These are phyloP conservation scores for Fusarium sp. DNA, from an alignment of 2,329 filamentous ascomycete species.

Conservation along the genomic window DNA sequence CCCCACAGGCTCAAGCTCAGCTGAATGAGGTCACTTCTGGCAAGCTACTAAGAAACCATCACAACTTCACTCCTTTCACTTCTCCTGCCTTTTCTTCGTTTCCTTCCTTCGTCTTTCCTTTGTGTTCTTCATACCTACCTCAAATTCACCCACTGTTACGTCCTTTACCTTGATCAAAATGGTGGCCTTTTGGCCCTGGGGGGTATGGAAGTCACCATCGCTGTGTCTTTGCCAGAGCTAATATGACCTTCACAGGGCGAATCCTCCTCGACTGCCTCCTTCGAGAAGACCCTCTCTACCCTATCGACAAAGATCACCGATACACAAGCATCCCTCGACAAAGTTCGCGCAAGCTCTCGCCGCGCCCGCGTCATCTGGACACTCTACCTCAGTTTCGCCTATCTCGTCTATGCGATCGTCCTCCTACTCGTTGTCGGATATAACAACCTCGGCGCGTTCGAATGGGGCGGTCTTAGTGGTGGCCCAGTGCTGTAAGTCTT, in stretches of 20 bases:
- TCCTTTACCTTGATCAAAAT: constrained; percentile 56
- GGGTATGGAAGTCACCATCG: constrained; percentile 58
- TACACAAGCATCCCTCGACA: constrained; percentile 77
- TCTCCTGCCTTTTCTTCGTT: background rate
- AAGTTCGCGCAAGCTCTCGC: constrained; percentile 74
- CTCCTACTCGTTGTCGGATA: constrained; percentile 86
- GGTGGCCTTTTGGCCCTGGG: constrained; percentile 89
- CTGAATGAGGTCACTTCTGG: constrained; percentile 27
- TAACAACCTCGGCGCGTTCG: constrained; percentile 76
- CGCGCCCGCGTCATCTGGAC: constrained; percentile 88
- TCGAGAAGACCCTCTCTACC: constrained; percentile 88
- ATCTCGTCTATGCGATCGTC: constrained; percentile 86
- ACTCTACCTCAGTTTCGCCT: constrained; percentile 89
- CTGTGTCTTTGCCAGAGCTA: constrained; percentile 1
- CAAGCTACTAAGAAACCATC: background rate
- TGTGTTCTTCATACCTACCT: background rate
- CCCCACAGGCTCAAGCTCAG: constrained; percentile 17
- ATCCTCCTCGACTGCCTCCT: constrained; percentile 85
- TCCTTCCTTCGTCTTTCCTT: constrained; percentile 13
- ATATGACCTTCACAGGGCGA: constrained; percentile 66
- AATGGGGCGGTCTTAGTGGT: constrained; percentile 81
- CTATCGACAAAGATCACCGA: constrained; percentile 85
- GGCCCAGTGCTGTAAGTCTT: constrained; percentile 76
- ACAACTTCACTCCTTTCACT: background rate
- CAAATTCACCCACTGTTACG: constrained; percentile 2